These are phyloP conservation scores for Chaetomiaceae sp. DNA, from an alignment of 2,329 filamentous ascomycete species.

Conservation along the genomic window DNA sequence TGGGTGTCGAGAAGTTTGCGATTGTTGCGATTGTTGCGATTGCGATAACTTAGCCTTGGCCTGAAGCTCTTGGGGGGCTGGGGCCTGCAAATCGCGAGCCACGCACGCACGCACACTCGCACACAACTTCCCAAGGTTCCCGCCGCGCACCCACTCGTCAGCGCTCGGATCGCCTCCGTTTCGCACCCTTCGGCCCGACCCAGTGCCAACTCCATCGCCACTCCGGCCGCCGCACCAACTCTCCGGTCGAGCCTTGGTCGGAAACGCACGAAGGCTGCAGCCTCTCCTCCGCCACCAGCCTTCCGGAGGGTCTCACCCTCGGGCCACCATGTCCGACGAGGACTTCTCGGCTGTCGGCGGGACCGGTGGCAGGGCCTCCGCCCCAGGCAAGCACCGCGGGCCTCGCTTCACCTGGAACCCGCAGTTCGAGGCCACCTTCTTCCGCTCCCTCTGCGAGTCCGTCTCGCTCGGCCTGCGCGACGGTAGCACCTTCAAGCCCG, in stretches of 20 bases:
- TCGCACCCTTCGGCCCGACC: slow-evolving; percentile 2
- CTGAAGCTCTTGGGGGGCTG: too few relatives aligned
- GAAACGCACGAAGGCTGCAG: too few relatives aligned
- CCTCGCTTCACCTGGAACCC: slow-evolving; percentile 58
- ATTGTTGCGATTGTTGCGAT: too few relatives aligned
- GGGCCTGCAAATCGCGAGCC: too few relatives aligned
- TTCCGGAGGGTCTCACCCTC: too few relatives aligned
- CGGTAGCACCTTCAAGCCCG: slow-evolving; percentile 57
- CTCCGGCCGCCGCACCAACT: background rate
- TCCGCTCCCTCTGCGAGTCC: slow-evolving; percentile 55
- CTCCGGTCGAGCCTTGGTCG: background rate
- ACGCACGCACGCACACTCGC: too few relatives aligned
- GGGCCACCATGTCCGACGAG: slow-evolving; percentile 31
- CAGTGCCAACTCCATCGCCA: slow-evolving; percentile 3
- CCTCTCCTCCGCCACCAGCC: too few relatives aligned
- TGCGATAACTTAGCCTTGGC: too few relatives aligned
- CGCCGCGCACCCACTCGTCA: background rate
- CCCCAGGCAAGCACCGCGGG: slow-evolving; percentile 30
- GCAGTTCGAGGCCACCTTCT: slow-evolving; percentile 56
- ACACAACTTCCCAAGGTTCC: too few relatives aligned
- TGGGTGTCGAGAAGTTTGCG: too few relatives aligned
- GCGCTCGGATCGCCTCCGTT: slow-evolving; percentile 13
- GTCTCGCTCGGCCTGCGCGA: slow-evolving; percentile 53
- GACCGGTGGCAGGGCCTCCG: slow-evolving; percentile 12
- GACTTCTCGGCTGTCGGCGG: slow-evolving; percentile 26